Base-by-base conservation (phyloP, 2,329 filamentous ascomycete genomes). In the Epichloe brachyelytri region DNA sequence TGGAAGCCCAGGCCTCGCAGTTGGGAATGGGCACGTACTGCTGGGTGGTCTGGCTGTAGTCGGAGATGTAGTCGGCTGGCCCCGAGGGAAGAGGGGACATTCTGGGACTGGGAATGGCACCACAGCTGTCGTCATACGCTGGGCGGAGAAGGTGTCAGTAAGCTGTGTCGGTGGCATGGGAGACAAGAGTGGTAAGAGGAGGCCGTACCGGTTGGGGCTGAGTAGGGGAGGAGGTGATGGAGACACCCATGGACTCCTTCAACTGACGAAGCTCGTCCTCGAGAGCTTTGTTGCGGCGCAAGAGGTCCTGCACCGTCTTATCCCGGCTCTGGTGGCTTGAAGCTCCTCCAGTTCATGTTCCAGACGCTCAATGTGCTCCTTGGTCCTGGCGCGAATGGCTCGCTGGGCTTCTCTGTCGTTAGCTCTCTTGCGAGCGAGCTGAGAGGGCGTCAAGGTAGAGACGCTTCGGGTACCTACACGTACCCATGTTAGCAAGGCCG, bases 401-500 rank as follows among this genome's bases (percentile, higher is more conserved):
- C 89, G 79, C 69, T 95, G 89, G 41, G 89, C 89, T 68, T 95
- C 88, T 55, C 89, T 80, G 65, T 95, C 89, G 71, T 95, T 95
- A 61, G 88, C 87, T 56, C 90, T 78, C 73, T 95, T 96, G 67
- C 89, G 86, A 33, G 85, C 87, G 53, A 95, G 78, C 68, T 95
- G 90, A 55, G 90, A 86, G 5, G 88, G 86, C 11, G 88, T 94
- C 63, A 95, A 76, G 61, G 86, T 91, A 56, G 88, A 88, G 51
- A 95, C 89, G 56, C 86, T 89, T 58, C 88, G 80, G 53, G 85
- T 78, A 46, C 77, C 78, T 76, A 34, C 19, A 12, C n/a, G n/a
- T 11, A 8, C 4, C 6, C 11, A 46, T 20, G 33, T 48, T 40
- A 48, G 46, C 46, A 22, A 22, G 33, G 3, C 4, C 12, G 41